Percentiles rank a stretch among this genome's conserved stretches.
Evolutionary conservation across 352 stramenopile species (phyloP).

Genomic region (Thalassiosira mediterranea): DNA sequence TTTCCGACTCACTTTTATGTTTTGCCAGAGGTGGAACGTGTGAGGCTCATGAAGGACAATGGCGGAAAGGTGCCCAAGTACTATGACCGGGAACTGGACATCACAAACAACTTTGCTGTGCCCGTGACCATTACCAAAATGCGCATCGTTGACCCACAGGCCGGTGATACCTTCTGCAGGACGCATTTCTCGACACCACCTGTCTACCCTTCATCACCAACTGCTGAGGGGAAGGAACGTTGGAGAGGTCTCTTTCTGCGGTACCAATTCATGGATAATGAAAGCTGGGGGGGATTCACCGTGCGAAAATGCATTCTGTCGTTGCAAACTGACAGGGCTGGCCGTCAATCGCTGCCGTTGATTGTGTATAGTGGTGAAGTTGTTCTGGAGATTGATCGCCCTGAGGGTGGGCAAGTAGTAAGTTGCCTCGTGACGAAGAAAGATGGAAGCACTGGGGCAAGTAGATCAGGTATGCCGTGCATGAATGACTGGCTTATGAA

Average conservation of each 20-base stretch:
- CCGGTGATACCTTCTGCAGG: constrained; percentile 29
- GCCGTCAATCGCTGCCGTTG: constrained; percentile 55
- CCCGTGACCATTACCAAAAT: constrained; percentile 45
- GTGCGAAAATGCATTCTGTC: constrained; percentile 46
- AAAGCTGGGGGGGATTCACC: constrained; percentile 1
- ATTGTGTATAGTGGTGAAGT: constrained; percentile 57
- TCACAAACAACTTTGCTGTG: constrained; percentile 63
- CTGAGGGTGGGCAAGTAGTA: constrained; percentile 8
- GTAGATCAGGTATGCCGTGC: constrained; percentile 32
- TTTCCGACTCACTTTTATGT: constrained; percentile 50
- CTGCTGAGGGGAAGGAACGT: constrained; percentile 23
- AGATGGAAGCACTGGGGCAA: constrained; percentile 9
- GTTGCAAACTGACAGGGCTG: constrained; percentile 50
- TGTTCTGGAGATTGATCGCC: constrained; percentile 44
- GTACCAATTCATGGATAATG: constrained; percentile 38
- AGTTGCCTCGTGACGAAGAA: constrained; percentile 32
- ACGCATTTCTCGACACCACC: constrained; percentile 30
- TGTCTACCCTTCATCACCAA: constrained; percentile 6
- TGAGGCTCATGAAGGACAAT: constrained; percentile 15
- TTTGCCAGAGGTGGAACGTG: constrained; percentile 26
- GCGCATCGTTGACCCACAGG: constrained; percentile 23
- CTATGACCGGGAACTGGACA: constrained; percentile 46
- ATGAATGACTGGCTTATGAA: constrained; percentile 48
- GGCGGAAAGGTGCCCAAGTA: constrained; percentile 30
- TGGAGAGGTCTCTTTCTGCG: constrained; percentile 44